These are phyloP conservation scores for Trichoderma afroharzianum DNA, from an alignment of 2,329 filamentous ascomycete genomes.

Conservation along the genomic window DNA sequence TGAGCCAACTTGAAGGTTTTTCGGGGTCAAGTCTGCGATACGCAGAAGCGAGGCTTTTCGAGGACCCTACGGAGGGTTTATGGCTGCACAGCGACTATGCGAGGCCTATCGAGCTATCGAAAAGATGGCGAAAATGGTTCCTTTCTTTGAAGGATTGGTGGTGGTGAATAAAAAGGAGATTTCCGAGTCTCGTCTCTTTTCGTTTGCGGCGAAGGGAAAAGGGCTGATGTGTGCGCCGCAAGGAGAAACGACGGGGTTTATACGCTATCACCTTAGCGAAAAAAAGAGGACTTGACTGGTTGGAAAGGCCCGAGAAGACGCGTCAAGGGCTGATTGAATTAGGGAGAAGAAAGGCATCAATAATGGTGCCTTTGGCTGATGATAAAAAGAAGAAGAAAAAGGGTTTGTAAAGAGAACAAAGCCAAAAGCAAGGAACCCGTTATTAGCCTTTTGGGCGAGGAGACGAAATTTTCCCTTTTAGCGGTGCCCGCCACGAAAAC, in stretches of 20 bases:
- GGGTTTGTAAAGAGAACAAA: background rate
- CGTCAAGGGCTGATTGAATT: slow-evolving; percentile 7
- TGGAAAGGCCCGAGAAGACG: background rate
- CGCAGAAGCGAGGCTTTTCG: background rate
- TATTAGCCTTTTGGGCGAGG: background rate
- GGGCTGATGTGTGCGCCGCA: slow-evolving; percentile 16
- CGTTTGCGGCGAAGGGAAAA: slow-evolving; percentile 8
- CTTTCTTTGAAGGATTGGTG: background rate
- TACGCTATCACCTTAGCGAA: slow-evolving; percentile 13
- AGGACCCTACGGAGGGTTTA: background rate
- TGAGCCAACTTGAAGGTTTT: slow-evolving; percentile 89
- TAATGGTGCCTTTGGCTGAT: background rate
- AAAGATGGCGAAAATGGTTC: background rate
- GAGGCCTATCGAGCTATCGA: background rate
- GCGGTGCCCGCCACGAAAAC: slow-evolving; percentile 8
- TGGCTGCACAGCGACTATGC: background rate
- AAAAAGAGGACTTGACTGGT: background rate
- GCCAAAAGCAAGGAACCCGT: background rate
- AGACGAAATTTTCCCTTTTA: slow-evolving; percentile 9
- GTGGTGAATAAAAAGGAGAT: background rate
- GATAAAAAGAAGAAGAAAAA: background rate
- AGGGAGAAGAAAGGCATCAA: background rate
- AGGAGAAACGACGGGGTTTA: slow-evolving; percentile 16
- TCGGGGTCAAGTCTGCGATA: background rate
- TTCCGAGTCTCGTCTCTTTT: slow-evolving; percentile 1